Conservation (phyloP, 306 rosid genomes). For the Argentina anserina region DNA sequence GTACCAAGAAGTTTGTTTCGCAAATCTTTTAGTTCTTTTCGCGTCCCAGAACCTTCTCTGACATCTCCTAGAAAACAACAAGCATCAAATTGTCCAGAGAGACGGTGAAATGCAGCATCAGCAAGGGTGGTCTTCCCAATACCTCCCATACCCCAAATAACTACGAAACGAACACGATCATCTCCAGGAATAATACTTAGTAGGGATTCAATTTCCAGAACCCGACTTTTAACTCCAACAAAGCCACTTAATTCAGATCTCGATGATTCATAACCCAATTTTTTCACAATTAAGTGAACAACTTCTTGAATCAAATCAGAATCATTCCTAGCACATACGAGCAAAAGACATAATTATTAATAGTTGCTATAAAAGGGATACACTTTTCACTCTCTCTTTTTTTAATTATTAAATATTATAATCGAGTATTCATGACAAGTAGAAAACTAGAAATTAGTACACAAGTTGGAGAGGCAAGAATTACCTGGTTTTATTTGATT, state of each 20-base stretch:
- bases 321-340: neutral
- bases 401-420: too few species aligned
- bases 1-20: neutral
- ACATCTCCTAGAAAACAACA: neutral
- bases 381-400: too few species aligned
- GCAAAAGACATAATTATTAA: neutral
- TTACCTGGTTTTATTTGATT: neutral
- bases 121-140: neutral
- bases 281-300: neutral
- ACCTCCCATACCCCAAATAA: constrained; percentile 31
- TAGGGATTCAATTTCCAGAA: neutral
- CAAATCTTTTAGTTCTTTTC: neutral
- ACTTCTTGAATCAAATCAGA: neutral
- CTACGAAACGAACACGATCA: neutral
- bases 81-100: neutral
- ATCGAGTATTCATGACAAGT: neutral
- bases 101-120: neutral
- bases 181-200: neutral
- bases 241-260: neutral
- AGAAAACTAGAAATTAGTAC: neutral
- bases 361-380: too few species aligned
- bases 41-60: neutral
- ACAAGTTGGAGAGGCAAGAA: neutral
- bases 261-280: neutral
- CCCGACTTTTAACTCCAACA: constrained; percentile 1